Evolutionary conservation across 2,329 filamentous ascomycete species (phyloP), one percentile per base, ranked within the genome.

Genomic region (Colletotrichum lindemuthianum): DNA sequence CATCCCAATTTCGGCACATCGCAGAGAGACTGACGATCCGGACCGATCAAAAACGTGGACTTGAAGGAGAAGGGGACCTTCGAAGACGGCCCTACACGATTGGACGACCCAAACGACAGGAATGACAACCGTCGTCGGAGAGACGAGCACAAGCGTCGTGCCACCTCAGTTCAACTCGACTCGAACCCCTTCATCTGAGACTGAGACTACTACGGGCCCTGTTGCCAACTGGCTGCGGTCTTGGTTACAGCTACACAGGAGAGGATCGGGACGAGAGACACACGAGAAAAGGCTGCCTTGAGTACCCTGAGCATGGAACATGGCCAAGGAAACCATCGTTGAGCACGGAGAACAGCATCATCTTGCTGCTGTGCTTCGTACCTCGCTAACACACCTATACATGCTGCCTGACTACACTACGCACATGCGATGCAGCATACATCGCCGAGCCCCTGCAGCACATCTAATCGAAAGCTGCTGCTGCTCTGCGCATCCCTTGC

Each of bases 401-500:
- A 24, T 24, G 5, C 24, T 24, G 24, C 24, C 24, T 24, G 5
- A 24, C 24, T 9, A 34, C 34, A n/a, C 53, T 9, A 34, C 34
- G 24, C 44, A 16, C n/a, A 47, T 47, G 44, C 13, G 15, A 45
- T 45, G 43, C 15, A 24, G 43, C 34, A 13, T 11, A 7, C 12
- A 34, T 32, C 16, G 41, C 33, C 45, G 55, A 16, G 13, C 53
- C 45, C 55, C 40, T 40, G 44, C 44, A 12, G 45, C 32, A 36
- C 47, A 45, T 48, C 54, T 24, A 41, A 24, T 24, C 24, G 24
- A 24, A 15, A 44, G 52, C 41, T 15, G 13, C 41, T 15, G 13
- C 8, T 55, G 52, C 39, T n/a, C 52, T 55, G 32, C 41, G 39
- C 34, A 51, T 52, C 58, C 61, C 51, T 65, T 55, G 40, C 58